These are phyloP conservation scores for Chrysoporthe deuterocubensis DNA, from an alignment of 2,329 filamentous ascomycete genomes.

Conservation along the genomic window DNA sequence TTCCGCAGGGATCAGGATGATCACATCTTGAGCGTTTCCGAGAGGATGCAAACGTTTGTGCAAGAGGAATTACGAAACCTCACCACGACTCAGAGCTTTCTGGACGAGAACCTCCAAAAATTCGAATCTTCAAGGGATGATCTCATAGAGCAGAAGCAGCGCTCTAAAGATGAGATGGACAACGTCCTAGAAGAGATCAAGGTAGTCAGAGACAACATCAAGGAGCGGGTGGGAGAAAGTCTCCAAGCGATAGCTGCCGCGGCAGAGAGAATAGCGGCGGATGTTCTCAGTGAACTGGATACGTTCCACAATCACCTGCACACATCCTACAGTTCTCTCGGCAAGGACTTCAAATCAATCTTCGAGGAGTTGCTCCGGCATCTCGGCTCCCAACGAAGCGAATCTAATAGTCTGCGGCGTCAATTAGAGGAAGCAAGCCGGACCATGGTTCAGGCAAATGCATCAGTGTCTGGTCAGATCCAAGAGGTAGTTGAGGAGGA, in stretches of 20 bases:
- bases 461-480: constrained; percentile 67
- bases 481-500: constrained; percentile 77
- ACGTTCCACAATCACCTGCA: constrained; percentile 85
- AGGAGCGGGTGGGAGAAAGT: constrained; percentile 81
- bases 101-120: constrained; percentile 69
- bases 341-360: constrained; percentile 81
- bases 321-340: constrained; percentile 79
- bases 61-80: constrained; percentile 74
- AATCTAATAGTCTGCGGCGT: constrained; percentile 72
- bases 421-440: constrained; percentile 74
- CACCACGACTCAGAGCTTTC: constrained; percentile 68
- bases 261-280: constrained; percentile 85
- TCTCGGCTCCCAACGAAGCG: constrained; percentile 74
- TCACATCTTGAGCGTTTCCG: constrained; percentile 69
- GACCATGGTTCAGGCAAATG: constrained; percentile 70
- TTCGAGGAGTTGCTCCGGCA: constrained; percentile 82
- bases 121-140: constrained; percentile 72
- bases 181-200: constrained; percentile 91
- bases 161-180: constrained; percentile 85
- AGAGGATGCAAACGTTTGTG: constrained; percentile 78
- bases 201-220: constrained; percentile 84
- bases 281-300: constrained; percentile 83
- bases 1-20: constrained; percentile 75
- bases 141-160: constrained; percentile 68
- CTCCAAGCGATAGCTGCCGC: constrained; percentile 81